phyloP scores from a whole-genome alignment of 306 rosid genomes.

The Delonix regia region DNA sequence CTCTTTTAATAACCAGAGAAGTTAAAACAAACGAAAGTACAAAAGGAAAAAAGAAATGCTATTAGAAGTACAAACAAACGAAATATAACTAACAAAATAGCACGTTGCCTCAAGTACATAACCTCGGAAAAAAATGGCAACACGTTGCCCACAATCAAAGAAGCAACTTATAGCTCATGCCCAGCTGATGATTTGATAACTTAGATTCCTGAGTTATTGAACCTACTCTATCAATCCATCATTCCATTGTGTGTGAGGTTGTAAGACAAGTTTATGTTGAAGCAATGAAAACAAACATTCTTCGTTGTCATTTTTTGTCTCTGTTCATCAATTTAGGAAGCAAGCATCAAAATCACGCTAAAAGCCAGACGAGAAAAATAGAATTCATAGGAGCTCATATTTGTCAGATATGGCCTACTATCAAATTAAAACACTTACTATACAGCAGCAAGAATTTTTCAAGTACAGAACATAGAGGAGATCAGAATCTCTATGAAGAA shows the following conservation, averaged over 20 bases:
- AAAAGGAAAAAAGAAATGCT: not conserved
- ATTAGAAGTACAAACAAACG: not conserved
- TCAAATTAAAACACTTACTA: not conserved
- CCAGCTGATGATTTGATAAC: conserved; percentile 28
- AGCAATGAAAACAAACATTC: not conserved
- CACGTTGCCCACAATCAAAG: not conserved
- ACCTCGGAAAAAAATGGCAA: conserved; percentile 29
- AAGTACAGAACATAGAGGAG: not conserved
- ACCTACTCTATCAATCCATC: not conserved
- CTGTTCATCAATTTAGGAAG: not conserved
- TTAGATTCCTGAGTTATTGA: conserved; percentile 5
- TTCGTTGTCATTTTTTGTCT: not conserved
- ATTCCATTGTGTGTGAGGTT: not conserved
- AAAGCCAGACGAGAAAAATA: not conserved
- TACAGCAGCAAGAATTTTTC: conserved; percentile 25
- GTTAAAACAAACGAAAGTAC: not conserved
- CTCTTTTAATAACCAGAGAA: not conserved
- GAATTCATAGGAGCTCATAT: not conserved
- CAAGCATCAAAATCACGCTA: not conserved
- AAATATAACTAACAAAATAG: conserved; percentile 7
- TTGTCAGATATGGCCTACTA: not conserved
- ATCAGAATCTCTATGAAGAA: conserved; percentile 16
- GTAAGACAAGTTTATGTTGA: not conserved
- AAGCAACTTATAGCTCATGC: conserved; percentile 33
- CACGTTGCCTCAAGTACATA: conserved; percentile 27